These are phyloP conservation scores for Solanum aculeatissimum DNA, from an alignment of 305 asterid genomes.

Conservation along the genomic window DNA sequence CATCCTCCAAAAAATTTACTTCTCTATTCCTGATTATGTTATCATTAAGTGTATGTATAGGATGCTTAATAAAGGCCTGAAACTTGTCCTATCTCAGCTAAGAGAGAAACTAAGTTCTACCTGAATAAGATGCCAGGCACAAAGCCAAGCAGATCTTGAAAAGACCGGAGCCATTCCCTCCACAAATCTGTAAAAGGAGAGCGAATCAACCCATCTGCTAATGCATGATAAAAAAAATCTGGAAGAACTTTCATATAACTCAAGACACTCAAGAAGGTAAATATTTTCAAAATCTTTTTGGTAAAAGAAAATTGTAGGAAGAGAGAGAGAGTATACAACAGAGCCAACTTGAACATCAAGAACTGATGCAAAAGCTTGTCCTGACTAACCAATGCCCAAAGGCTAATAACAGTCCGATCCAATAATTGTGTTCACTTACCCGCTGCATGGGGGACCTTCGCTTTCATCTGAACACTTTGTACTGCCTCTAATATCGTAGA, in stretches of 20 bases:
- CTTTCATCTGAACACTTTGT: slow-evolving; percentile 73
- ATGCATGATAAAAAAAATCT: not conserved
- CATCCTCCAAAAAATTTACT: not conserved
- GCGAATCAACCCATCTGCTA: not conserved
- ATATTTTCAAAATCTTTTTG: not conserved
- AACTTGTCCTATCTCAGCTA: not conserved
- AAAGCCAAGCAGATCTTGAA: slow-evolving; percentile 91
- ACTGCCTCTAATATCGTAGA: slow-evolving; percentile 77
- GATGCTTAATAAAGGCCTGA: not conserved
- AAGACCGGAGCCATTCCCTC: slow-evolving; percentile 99
- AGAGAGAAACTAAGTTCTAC: slow-evolving; percentile 18
- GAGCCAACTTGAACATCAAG: not conserved
- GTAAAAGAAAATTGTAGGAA: not conserved
- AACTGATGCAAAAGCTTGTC: not conserved
- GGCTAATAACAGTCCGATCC: not conserved
- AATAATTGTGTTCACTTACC: slow-evolving; percentile 28
- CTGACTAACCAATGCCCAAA: not conserved
- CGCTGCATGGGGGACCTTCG: slow-evolving; percentile 95
- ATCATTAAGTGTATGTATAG: not conserved
- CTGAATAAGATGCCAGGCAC: slow-evolving; percentile 99
- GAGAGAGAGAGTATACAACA: not conserved
- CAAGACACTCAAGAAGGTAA: not conserved
- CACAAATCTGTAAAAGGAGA: slow-evolving; percentile 58
- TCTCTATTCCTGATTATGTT: not conserved
- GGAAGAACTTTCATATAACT: not conserved